Evolutionary conservation across 768 basidiomycete species (phyloP), one percentile per base, ranked within the genome.

Genomic region (Rhizopogon roseolus): DNA sequence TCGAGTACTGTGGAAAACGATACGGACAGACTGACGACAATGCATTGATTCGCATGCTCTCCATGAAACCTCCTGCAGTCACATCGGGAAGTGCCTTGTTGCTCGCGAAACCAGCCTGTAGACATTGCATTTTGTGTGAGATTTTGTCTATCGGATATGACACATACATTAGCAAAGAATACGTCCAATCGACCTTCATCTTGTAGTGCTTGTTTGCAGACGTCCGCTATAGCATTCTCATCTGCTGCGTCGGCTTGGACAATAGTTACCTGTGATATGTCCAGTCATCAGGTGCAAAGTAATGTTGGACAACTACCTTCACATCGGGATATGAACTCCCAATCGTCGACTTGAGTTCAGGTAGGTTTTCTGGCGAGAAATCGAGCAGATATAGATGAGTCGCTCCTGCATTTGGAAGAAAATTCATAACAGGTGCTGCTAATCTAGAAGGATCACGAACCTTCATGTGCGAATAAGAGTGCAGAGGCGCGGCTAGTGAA

Each of bases 151-250:
- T 37, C 41, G 43, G 14, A 53, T 37, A 25, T 10, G 27, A 53
- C 25, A 62, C 82, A 50, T 63, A 92, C 94, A 66, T 98, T 97
- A 34, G 95, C 95, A 65, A 94, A 98, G 77, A 97, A 97, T 58
- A 95, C 85, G 60, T 98, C 95, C 11, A 98, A 76, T 55, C 83
- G 79, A 8, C 93, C 93, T 64, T 95, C 86, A 56, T 97, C 93
- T 41, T 79, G 70, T 32, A 93, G 62, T 2, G 88, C 91, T 54
- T 75, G 83, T 53, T 85, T 72, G 66, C 93, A 93, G 1, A 93
- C 66, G 6, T 69, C 71, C 19, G 80, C 74, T 53, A 97, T 85
- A 9, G 85, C 79, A 11, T 69, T 60, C 50, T 93, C 86, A 63
- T 92, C 84, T 17, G 93, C 85, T 13, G 93, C 94, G 66, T 98